phyloP scores from a whole-genome alignment of 192 early-diverging fungal species.

The Coemansia asiatica region DNA sequence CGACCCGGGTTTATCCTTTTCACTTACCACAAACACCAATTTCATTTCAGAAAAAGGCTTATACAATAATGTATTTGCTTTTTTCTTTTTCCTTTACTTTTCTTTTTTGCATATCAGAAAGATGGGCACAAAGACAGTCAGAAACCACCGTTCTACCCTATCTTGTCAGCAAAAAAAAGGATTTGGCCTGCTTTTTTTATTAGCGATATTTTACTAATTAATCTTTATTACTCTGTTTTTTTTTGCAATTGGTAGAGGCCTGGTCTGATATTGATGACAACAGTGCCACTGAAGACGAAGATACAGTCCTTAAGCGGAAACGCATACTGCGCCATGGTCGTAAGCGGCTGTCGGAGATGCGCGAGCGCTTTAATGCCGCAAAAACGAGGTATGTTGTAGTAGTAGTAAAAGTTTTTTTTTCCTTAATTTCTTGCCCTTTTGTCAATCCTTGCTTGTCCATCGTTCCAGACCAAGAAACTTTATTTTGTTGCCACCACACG shows the following conservation, averaged over 20 bases:
- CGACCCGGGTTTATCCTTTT: too few species aligned
- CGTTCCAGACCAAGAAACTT: too few species aligned
- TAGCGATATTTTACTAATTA: too few species aligned
- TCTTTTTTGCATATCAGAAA: neutral
- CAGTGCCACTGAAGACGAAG: slow-evolving; percentile 41
- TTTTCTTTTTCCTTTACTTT: neutral
- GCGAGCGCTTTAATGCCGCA: slow-evolving; percentile 36
- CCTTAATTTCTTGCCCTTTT: neutral
- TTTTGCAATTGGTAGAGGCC: slow-evolving; percentile 29
- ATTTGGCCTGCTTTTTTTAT: too few species aligned
- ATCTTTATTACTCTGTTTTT: neutral
- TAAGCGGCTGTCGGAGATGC: slow-evolving; percentile 38
- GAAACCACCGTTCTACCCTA: neutral
- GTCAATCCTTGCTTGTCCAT: neutral
- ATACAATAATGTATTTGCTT: too few species aligned
- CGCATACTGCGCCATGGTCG: slow-evolving; percentile 51
- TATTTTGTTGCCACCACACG: neutral
- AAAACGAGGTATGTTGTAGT: slow-evolving; percentile 33
- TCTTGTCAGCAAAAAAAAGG: neutral
- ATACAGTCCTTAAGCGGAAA: slow-evolving; percentile 31
- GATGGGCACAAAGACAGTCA: too few species aligned
- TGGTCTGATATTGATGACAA: slow-evolving; percentile 54
- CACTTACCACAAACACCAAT: too few species aligned
- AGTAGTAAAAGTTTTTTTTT: neutral
- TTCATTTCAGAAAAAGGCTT: too few species aligned